A percentile compares a stretch with the other conserved stretches of the same genome.
Conservation (phyloP, 305 asterid species). For the Monarda citriodora region DNA sequence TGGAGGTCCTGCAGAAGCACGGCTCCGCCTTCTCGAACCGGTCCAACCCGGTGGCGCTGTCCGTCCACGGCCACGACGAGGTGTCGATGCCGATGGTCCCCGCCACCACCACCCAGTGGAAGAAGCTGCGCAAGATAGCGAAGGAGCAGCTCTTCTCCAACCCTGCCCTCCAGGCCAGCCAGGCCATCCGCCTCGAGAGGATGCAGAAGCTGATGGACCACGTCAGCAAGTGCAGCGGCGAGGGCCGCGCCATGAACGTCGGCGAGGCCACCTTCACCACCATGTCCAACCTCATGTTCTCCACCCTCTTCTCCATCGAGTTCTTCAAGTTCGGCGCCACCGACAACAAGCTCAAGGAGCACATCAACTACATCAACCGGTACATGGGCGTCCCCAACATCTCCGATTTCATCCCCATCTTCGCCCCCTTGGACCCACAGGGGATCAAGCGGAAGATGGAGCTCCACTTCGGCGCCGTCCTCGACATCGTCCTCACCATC, state of each 20-base stretch:
- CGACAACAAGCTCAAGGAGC: neutral
- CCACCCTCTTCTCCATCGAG: neutral
- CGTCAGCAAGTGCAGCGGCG: neutral
- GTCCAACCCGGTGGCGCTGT: neutral
- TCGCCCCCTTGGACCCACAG: neutral
- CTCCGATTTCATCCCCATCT: neutral
- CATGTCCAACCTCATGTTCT: neutral
- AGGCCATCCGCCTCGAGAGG: neutral
- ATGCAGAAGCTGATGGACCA: neutral
- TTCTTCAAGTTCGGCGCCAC: neutral
- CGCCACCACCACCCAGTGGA: neutral
- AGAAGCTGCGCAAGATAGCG: neutral
- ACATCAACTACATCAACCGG: neutral
- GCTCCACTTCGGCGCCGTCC: neutral
- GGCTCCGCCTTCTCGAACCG: neutral
- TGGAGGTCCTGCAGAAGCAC: neutral
- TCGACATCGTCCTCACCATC: neutral
- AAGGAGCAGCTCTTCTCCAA: neutral
- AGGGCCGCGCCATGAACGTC: neutral
- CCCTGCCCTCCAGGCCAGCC: neutral
- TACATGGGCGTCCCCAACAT: neutral
- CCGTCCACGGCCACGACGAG: neutral
- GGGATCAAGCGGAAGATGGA: neutral
- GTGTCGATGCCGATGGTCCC: neutral
- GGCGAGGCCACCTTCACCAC: conserved; percentile 2